Base-by-base conservation (phyloP, 768 basidiomycete species). In the Suillus plorans region DNA sequence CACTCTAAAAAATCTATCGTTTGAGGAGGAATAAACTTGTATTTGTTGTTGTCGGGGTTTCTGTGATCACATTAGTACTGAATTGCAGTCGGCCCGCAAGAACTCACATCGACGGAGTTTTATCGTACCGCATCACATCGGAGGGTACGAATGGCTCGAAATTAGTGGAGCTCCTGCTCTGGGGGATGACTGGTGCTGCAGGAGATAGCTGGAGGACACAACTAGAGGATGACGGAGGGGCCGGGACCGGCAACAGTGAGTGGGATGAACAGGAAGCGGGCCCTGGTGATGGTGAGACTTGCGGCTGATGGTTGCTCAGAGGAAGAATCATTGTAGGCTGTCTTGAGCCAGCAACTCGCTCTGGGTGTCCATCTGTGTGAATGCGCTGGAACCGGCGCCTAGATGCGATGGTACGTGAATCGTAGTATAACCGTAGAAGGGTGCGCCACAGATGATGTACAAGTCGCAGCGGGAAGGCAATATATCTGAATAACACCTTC, bases 111-210 rank as follows among this genome's bases (percentile, higher is more conserved):
- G 58, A 20, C 20, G 39, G 58, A 0, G 2, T 0, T 31, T 42
- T 59, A 13, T 59, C 25, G 25, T 59, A 59, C 28, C 58, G 58
- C 9, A 59, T 28, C 18, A 59, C 58, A 18, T 59, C 58, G 18
- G 41, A 59, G 41, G 58, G 39, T 2, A 2, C 20, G 13, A 59
- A 59, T 28, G 57, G 39, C 9, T 28, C 25, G 0, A 41, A 59
- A 2, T 1, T 10, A 34, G 18, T 5, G 31, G 16, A 0, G 5
- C 2, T 4, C 9, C 0, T 5, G 18, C 3, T 42, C 25, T 59
- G 18, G 12, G 28, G 12, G 10, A 20, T 5, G 18, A 5, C 16
- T 2, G 8, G 14, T 16, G 2, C 18, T 28, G 5, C 3, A 20
- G 16, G 6, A 42, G 58, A 1, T 18, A 12, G 12, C 12, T 59